A percentile compares a stretch with the other conserved stretches of the same genome.
These are phyloP conservation scores for Westerdykella aurantiaca DNA, from an alignment of 2,329 filamentous ascomycete genomes.

Conservation along the genomic window DNA sequence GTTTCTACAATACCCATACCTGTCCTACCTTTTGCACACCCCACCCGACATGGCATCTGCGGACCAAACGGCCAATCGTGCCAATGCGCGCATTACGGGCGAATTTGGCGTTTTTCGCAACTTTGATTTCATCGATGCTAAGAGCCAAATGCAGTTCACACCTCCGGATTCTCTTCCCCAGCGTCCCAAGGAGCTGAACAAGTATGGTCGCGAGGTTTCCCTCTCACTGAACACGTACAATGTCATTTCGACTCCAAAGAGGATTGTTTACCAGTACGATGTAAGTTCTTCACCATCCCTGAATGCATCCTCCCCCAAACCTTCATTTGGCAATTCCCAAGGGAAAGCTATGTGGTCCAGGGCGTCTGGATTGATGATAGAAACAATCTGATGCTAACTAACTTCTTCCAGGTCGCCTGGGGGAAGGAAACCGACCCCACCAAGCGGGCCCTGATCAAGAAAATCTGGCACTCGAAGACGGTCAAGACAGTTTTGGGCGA, in stretches of 20 bases:
- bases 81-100: too few relatives aligned
- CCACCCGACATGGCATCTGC: too few relatives aligned
- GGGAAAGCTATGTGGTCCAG: too few relatives aligned
- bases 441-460: conserved; percentile 63
- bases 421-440: conserved; percentile 51
- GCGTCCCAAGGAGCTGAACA: conserved; percentile 36
- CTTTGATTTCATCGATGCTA: conserved; percentile 14
- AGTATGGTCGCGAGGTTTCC: conserved; percentile 34
- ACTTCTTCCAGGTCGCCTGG: conserved; percentile 55
- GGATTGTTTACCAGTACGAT: conserved; percentile 75
- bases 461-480: conserved; percentile 64
- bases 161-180: conserved; percentile 24
- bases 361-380: too few relatives aligned
- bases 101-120: conserved; percentile 9
- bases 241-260: conserved; percentile 55
- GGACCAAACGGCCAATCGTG: too few relatives aligned
- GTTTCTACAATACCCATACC: neutral
- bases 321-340: too few relatives aligned
- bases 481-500: conserved; percentile 52
- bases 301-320: neutral
- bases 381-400: conserved; percentile 9
- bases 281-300: conserved; percentile 47
- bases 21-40: neutral
- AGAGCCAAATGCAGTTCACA: conserved; percentile 15
- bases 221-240: conserved; percentile 67